phyloP scores from a whole-genome alignment of 495 filamentous ascomycete species.

The Achaetomiella virescens region DNA sequence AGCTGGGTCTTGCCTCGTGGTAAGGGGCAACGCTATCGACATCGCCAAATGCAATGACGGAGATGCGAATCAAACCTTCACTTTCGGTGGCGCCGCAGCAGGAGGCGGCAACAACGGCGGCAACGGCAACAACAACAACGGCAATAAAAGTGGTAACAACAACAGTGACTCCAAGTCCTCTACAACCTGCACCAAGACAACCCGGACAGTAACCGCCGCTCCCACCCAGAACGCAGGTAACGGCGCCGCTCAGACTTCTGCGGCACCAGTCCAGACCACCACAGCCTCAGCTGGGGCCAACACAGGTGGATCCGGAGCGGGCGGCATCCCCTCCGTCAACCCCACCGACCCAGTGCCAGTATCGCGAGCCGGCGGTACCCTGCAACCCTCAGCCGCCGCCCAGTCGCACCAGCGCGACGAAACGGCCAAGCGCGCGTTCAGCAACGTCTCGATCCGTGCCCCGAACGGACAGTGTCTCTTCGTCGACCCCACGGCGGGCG shows the following conservation, averaged over 20 bases:
- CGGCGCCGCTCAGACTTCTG: neutral
- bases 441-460: conserved; percentile 40
- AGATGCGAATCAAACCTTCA: conserved; percentile 42
- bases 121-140: conserved; percentile 7
- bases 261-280: conserved; percentile 7
- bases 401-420: conserved; percentile 41
- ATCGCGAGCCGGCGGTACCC: conserved; percentile 42
- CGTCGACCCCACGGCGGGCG: conserved; percentile 48
- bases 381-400: conserved; percentile 45
- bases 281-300: neutral
- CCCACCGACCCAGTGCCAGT: conserved; percentile 46
- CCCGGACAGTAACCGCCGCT: conserved; percentile 18
- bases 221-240: neutral
- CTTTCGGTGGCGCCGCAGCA: conserved; percentile 32
- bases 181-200: conserved; percentile 16
- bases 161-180: conserved; percentile 1
- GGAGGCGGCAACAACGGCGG: conserved; percentile 3
- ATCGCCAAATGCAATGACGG: conserved; percentile 37
- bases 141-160: conserved; percentile 1
- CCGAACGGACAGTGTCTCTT: conserved; percentile 48
- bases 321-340: conserved; percentile 30
- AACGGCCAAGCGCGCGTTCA: conserved; percentile 44
- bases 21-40: conserved; percentile 41
- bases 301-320: conserved; percentile 3
- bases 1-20: conserved; percentile 39